Evolutionary conservation across 768 basidiomycete species (phyloP), one percentile per base, ranked within the genome.

Genomic region (Phlegmacium glaucopus): DNA sequence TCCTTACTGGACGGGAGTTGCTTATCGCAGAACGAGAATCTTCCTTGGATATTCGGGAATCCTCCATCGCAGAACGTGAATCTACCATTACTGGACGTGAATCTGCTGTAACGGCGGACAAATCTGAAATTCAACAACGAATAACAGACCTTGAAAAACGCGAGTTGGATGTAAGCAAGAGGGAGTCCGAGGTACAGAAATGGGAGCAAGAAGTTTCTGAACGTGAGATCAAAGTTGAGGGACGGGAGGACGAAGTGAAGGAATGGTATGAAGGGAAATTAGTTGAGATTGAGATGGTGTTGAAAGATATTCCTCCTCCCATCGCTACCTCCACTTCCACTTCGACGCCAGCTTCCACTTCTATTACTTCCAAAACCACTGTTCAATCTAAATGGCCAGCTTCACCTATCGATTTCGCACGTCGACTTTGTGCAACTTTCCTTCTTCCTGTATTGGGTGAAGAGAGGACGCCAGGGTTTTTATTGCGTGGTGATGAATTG

Each of bases 381-480:
- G 2, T 22, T 22, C 13, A 12, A 41, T 6, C 1, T 36, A 26
- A 3, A 15, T 4, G n/a, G 13, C 4, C 8, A 27, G n/a, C 25
- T 25, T n/a, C 12, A 4, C 41, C 52, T 4, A 16, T 51, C 17
- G 35, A 16, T 4, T 29, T 55, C 18, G 40, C 50, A 6, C 42
- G 43, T 10, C 45, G 39, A 35, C 41, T 46, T 36, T 55, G 53
- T 49, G 44, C 47, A 5, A 42, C 45, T 13, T 49, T 53, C 11
- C 42, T 50, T 17, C 39, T 51, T 27, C 52, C 50, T 30, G 18
- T 48, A 16, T 27, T 50, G 4, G 49, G 48, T 17, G 47, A 44
- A 16, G 39, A 51, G 8, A 41, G 47, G 12, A 53, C 47, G 7
- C 48, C 49, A 26, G 49, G 30, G 12, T 53, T 50, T 37, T 35